Percentiles rank a stretch among this genome's conserved stretches.
These are phyloP conservation scores for Alloascoidea africana DNA, from an alignment of 805 yeast genomes.

Conservation along the genomic window DNA sequence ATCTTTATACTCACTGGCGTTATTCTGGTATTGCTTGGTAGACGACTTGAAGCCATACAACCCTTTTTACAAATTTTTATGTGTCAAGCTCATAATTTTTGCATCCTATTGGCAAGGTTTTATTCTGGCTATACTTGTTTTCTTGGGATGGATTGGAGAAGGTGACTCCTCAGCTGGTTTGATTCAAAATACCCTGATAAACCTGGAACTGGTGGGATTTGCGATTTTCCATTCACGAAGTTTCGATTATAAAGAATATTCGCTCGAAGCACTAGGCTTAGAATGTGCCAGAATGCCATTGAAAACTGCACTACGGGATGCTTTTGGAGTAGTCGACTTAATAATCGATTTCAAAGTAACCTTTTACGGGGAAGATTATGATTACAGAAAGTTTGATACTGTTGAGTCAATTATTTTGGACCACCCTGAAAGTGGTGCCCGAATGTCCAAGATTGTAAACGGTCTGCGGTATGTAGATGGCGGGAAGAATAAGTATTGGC, in stretches of 20 bases:
- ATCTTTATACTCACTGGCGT: constrained; percentile 71
- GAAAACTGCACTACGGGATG: constrained; percentile 56
- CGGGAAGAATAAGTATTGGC: constrained; percentile 78
- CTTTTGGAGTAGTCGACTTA: constrained; percentile 64
- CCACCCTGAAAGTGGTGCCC: constrained; percentile 49
- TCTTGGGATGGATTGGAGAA: constrained; percentile 16
- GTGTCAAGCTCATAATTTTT: constrained; percentile 87
- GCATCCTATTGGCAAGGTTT: constrained; percentile 98
- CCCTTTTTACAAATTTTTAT: constrained; percentile 85
- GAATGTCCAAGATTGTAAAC: constrained; percentile 57
- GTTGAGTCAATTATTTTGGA: constrained; percentile 48
- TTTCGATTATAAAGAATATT: constrained; percentile 64
- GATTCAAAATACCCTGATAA: constrained; percentile 66
- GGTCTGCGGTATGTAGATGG: constrained; percentile 73
- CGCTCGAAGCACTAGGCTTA: constrained; percentile 40
- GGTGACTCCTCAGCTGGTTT: constrained; percentile 21
- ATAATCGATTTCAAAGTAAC: constrained; percentile 62
- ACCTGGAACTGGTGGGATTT: constrained; percentile 74
- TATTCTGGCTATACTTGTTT: constrained; percentile 27
- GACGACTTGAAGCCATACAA: constrained; percentile 60
- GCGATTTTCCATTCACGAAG: constrained; percentile 83
- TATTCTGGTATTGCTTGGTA: constrained; percentile 88
- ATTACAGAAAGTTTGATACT: constrained; percentile 72
- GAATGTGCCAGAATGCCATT: constrained; percentile 54
- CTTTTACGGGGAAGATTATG: constrained; percentile 56